phyloP scores from a whole-genome alignment of 768 basidiomycete genomes.

The Xerocomus potaroensis region DNA sequence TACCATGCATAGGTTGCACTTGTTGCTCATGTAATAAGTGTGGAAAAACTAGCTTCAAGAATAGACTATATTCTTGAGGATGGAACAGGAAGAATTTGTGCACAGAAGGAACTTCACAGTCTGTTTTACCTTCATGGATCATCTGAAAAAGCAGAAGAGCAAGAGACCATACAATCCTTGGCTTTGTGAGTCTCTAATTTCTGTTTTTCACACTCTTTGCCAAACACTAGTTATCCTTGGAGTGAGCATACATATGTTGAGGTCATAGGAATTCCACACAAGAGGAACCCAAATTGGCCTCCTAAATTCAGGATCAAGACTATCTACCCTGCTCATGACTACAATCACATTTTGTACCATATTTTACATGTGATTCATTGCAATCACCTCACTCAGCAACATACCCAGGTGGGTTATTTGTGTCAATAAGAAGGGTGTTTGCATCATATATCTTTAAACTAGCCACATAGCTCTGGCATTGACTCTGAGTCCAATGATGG shows the following conservation, averaged over 20 bases:
- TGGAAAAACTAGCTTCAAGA: constrained; percentile 8
- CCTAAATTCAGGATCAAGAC: constrained; percentile 9
- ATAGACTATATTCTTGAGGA: constrained; percentile 32
- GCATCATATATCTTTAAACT: not conserved
- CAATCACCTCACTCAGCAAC: constrained; percentile 6
- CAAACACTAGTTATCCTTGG: not conserved
- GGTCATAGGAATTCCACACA: constrained; percentile 2
- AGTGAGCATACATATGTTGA: constrained; percentile 23
- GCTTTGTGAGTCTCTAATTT: constrained; percentile 15
- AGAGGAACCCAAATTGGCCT: not conserved
- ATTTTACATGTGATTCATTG: constrained; percentile 19
- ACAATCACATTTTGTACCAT: constrained; percentile 28
- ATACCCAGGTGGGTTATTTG: constrained; percentile 7
- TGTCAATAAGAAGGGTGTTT: not conserved
- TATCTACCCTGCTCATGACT: constrained; percentile 14
- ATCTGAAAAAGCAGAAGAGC: constrained; percentile 3
- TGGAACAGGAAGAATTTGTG: constrained; percentile 32
- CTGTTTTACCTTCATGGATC: not conserved
- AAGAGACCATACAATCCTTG: constrained; percentile 3
- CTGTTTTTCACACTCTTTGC: not conserved
- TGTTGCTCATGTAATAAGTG: constrained; percentile 40
- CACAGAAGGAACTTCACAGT: not conserved
- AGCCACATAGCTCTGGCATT: constrained; percentile 6
- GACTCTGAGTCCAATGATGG: not conserved
- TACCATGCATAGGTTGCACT: constrained; percentile 39